Base-by-base conservation (phyloP, 306 rosid genomes). In the Lathyrus oleraceus region DNA sequence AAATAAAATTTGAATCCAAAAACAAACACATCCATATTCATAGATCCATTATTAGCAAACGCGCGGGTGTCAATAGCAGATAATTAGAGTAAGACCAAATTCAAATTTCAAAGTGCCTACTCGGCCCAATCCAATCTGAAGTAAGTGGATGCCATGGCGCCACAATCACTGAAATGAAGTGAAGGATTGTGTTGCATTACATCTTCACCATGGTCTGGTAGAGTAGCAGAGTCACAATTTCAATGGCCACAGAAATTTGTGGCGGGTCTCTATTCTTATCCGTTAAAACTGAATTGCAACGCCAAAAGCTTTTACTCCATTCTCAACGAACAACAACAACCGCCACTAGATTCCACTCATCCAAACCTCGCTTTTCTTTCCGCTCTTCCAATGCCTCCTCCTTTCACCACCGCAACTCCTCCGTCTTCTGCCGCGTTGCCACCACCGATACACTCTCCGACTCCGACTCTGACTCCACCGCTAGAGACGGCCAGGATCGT, bases 211-310 rank as follows among this genome's bases (percentile, higher is more conserved):
- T 3, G 32, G 23, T 15, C 36, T 38, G 36, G 43, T 20, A 21
- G 15, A 53, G 66, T 36, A 23, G 39, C 35, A 28, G 65, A 42
- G 66, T 47, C 66, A 51, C 57, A 40, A 28, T 9, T 67, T 42
- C 69, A 78, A 91, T 91, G 97, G 97, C 97, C 51, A 80, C 85
- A 16, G 79, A 82, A 79, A 75, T 86, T 42, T 83, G 74, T 49
- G 80, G 83, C 79, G 84, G 69, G 69, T 72, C 89, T 71, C 85
- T 79, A 28, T 87, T 82, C 84, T 89, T 91, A 85, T 88, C 96
- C 92, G 82, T 52, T 85, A 77, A 81, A 79, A 68, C 84, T 47
- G 77, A 78, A 40, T 19, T 10, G 20, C 66, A 65, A 30, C 78
- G 15, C 17, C 78, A 39, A 42, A 56, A 10, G 10, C 19, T 9